Conservation (phyloP, 306 rosid genomes). For the Pachyrhizus erosus region DNA sequence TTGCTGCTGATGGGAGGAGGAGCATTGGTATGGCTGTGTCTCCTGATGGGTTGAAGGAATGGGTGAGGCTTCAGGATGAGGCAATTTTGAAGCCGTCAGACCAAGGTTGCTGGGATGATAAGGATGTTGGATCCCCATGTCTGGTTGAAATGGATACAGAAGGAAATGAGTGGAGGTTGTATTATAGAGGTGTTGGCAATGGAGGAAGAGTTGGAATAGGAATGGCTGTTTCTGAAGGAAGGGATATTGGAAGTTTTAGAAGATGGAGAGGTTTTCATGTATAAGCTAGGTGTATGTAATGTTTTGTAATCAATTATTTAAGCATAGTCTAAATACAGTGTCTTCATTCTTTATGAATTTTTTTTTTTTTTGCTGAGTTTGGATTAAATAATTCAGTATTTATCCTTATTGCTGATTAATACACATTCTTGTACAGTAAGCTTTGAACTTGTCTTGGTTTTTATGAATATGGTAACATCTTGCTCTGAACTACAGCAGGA, state of each 20-base stretch:
- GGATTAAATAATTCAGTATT: slow-evolving; percentile 14
- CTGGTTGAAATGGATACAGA: slow-evolving; percentile 70
- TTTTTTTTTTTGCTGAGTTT: slow-evolving; percentile 12
- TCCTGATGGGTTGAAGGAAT: slow-evolving; percentile 69
- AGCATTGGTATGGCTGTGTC: slow-evolving; percentile 78
- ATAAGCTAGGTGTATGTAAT: slow-evolving; percentile 37
- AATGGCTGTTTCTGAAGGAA: slow-evolving; percentile 70
- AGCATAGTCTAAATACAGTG: not conserved
- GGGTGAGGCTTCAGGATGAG: slow-evolving; percentile 62
- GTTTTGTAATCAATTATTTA: slow-evolving; percentile 4
- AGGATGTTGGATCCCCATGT: slow-evolving; percentile 69
- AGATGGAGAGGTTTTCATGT: slow-evolving; percentile 74
- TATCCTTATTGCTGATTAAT: slow-evolving; percentile 14
- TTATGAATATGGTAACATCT: slow-evolving; percentile 2
- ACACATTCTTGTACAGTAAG: slow-evolving; percentile 26
- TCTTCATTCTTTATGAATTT: slow-evolving; percentile 33
- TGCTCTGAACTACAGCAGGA: slow-evolving; percentile 17
- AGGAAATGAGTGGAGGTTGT: slow-evolving; percentile 74
- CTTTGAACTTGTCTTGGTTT: slow-evolving; percentile 5
- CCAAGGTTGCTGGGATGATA: slow-evolving; percentile 69
- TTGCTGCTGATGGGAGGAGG: slow-evolving; percentile 64
- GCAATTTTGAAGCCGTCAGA: slow-evolving; percentile 53
- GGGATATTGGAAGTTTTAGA: slow-evolving; percentile 49
- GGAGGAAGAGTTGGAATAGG: slow-evolving; percentile 75
- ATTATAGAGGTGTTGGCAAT: slow-evolving; percentile 69